Evolutionary conservation across 2,329 filamentous ascomycete species (phyloP).

Genomic region (Trichoderma breve): DNA sequence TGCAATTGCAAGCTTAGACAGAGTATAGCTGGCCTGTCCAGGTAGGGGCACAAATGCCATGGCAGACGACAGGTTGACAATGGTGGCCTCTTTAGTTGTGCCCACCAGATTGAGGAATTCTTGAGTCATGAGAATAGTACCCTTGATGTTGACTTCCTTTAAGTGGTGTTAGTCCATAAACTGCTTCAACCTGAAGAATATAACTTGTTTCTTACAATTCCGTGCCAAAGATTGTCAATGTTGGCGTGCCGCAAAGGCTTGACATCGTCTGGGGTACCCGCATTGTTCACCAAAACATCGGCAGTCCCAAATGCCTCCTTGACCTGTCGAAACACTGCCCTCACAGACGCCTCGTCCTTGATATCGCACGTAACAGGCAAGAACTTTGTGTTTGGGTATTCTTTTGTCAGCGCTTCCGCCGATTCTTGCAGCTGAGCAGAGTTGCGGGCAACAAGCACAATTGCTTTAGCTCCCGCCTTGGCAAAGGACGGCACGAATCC

Average conservation of each 20-base stretch:
- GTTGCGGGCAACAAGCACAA: conserved; percentile 7
- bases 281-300: conserved; percentile 12
- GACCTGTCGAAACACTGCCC: not conserved
- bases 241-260: not conserved
- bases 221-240: not conserved
- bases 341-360: not conserved
- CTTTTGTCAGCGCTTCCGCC: not conserved
- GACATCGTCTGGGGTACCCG: not conserved
- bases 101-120: conserved; percentile 2
- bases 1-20: conserved; percentile 6
- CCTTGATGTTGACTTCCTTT: conserved; percentile 13
- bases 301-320: not conserved
- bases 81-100: not conserved
- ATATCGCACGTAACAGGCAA: not conserved
- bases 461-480: not conserved
- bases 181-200: not conserved
- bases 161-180: not conserved
- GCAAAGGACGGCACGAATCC: not conserved
- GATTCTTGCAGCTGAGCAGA: not conserved
- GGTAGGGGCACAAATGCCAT: not conserved
- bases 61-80: conserved; percentile 1
- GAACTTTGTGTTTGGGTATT: conserved; percentile 2
- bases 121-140: not conserved
- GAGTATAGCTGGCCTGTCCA: not conserved
- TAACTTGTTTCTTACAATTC: not conserved